Conservation (phyloP, 2,329 filamentous ascomycete species). For the Graphium sp. region DNA sequence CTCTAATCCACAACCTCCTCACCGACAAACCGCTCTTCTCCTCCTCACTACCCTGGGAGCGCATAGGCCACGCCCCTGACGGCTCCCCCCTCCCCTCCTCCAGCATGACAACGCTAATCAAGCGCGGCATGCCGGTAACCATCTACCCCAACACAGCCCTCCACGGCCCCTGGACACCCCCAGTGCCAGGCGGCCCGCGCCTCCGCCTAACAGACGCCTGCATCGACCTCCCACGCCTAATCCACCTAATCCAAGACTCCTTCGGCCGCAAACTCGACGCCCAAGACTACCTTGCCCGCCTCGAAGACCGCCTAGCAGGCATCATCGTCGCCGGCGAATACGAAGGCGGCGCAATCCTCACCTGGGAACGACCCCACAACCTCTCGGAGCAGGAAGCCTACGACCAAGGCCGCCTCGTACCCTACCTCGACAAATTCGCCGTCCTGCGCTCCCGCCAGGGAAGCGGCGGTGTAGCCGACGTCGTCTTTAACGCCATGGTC, state of each 20-base stretch:
- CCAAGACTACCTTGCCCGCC: constrained; percentile 64
- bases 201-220: constrained; percentile 62
- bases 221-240: constrained; percentile 68
- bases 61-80: constrained; percentile 24
- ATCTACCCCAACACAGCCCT: constrained; percentile 64
- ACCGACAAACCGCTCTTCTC: constrained; percentile 91
- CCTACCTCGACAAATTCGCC: constrained; percentile 95
- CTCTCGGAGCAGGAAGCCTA: constrained; percentile 35
- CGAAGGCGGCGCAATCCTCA: constrained; percentile 86
- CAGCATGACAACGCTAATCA: constrained; percentile 58
- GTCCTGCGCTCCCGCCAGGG: constrained; percentile 81
- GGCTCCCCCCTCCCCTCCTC: constrained; percentile 8
- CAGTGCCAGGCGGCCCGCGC: constrained; percentile 36
- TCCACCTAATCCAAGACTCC: constrained; percentile 83
- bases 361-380: constrained; percentile 68
- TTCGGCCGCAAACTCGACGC: constrained; percentile 77
- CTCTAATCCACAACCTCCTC: constrained; percentile 84
- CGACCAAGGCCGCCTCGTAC: constrained; percentile 51
- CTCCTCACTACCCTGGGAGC: constrained; percentile 66
- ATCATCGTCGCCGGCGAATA: constrained; percentile 93
- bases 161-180: constrained; percentile 49
- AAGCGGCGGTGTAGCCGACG: constrained; percentile 80
- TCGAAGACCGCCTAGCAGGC: constrained; percentile 68
- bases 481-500: constrained; percentile 94
- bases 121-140: constrained; percentile 77